Base-by-base conservation (phyloP, 1,284 basidiomycete species). In the Cryptococcus maquisensis region DNA sequence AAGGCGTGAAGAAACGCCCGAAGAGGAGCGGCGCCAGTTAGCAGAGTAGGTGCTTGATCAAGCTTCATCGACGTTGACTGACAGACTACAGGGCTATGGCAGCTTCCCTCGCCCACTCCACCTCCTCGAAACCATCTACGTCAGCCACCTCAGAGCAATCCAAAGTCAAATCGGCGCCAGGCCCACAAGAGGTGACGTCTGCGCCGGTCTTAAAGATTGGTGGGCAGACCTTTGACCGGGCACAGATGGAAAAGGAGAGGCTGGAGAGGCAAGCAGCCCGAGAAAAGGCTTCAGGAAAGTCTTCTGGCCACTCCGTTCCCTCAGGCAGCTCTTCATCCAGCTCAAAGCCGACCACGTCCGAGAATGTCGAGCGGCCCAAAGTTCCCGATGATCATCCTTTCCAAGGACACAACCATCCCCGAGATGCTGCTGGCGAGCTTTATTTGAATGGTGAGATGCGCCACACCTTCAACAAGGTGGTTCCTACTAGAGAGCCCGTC, bases 381-480 rank as follows among this genome's bases (percentile, higher is more conserved):
- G 28, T 20, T 13, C 18, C 45, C 20, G 21, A 18, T 20, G 55
- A 37, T 36, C 72, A 73, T 51, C 72, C 72, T 2, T 57, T 70
- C 28, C 71, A 71, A 35, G 47, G 63, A 0, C 3, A 47, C 61
- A 57, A 1, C 56, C 67, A 1, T 66, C 69, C 24, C 68, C 47
- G 44, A 7, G 73, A 74, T 56, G 67, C 68, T 1, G 73, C 68
- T 0, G 73, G 73, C 2, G 69, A 74, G 47, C 72, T 70, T 50
- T 74, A 67, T 51, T 64, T 64, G 1, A 62, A 71, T 26, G 73
- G 73, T 1, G 73, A 74, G 51, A 48, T 74, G 3, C 58, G 73
- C 3, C 69, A 74, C 48, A 59, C 59, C 23, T 42, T 47, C 36
- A 54, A 71, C 38, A 56, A 48, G 5, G 64, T 71, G 13, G 72